Evolutionary conservation across 345 rosid genomes (phyloP).

Genomic region (Melaleuca alternifolia): DNA sequence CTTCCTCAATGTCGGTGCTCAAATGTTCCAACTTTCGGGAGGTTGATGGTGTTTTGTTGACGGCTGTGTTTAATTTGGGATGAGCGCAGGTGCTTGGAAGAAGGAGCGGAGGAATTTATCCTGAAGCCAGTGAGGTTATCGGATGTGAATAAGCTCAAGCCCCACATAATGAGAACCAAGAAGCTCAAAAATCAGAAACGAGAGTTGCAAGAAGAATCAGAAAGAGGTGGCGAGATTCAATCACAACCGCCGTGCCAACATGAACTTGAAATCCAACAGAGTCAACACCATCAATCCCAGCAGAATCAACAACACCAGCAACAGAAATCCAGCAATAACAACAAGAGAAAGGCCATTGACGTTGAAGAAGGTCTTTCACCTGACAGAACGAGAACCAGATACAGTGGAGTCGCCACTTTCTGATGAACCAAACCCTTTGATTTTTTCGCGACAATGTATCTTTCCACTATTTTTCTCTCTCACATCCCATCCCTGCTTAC

Average conservation of each 20-base stretch:
- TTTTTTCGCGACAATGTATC: not conserved
- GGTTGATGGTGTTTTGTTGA: not conserved
- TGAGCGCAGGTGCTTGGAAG: conserved; percentile 48
- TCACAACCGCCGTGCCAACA: not conserved
- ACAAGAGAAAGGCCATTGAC: conserved; percentile 48
- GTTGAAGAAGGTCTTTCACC: conserved; percentile 46
- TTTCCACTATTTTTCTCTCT: not conserved
- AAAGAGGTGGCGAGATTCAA: not conserved
- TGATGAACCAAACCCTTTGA: not conserved
- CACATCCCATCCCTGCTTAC: not conserved
- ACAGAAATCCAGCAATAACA: not conserved
- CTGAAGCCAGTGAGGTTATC: conserved; percentile 49
- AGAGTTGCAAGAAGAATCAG: not conserved
- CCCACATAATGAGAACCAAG: conserved; percentile 46
- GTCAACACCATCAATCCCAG: not conserved
- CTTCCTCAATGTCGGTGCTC: not conserved
- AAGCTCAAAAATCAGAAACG: conserved; percentile 7
- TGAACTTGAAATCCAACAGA: not conserved
- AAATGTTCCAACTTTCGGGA: not conserved
- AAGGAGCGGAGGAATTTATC: conserved; percentile 70
- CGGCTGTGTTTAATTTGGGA: not conserved
- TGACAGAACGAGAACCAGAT: conserved; percentile 42
- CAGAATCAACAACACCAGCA: not conserved
- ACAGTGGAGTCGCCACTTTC: conserved; percentile 27
- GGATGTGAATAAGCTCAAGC: conserved; percentile 45